Percentiles rank a stretch among this genome's conserved stretches.
phyloP scores from a whole-genome alignment of 2,329 filamentous ascomycete genomes.

The Venturia asperata region DNA sequence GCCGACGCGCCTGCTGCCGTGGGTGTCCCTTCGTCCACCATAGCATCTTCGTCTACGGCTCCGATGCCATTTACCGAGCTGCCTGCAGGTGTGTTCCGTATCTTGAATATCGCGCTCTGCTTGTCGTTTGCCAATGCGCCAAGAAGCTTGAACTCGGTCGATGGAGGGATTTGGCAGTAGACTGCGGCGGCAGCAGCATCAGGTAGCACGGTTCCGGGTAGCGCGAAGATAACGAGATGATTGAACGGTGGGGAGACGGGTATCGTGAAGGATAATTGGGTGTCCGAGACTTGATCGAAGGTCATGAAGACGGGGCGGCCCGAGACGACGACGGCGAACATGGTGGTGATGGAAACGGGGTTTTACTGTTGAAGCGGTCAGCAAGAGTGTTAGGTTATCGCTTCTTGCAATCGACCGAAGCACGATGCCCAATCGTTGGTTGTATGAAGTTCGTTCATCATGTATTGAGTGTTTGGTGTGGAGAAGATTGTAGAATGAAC shows the following conservation, averaged over 20 bases:
- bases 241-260: conserved; percentile 52
- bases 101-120: conserved; percentile 83
- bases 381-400: neutral
- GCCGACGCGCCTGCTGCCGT: conserved; percentile 20
- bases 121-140: conserved; percentile 87
- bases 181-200: conserved; percentile 76
- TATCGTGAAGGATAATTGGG: conserved; percentile 62
- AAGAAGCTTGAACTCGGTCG: conserved; percentile 67
- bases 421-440: neutral
- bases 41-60: conserved; percentile 38
- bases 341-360: conserved; percentile 25
- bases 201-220: conserved; percentile 70
- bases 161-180: conserved; percentile 66
- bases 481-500: neutral
- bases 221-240: conserved; percentile 82
- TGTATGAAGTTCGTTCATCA: neutral
- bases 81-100: conserved; percentile 43
- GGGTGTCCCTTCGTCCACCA: conserved; percentile 36
- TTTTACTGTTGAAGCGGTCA: neutral
- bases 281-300: conserved; percentile 48
- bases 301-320: conserved; percentile 54
- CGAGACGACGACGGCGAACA: conserved; percentile 57
- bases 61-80: conserved; percentile 24
- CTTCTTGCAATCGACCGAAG: neutral
- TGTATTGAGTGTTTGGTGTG: neutral